phyloP scores from a whole-genome alignment of 2,329 filamentous ascomycete genomes.

The Bipolaris oryzae region DNA sequence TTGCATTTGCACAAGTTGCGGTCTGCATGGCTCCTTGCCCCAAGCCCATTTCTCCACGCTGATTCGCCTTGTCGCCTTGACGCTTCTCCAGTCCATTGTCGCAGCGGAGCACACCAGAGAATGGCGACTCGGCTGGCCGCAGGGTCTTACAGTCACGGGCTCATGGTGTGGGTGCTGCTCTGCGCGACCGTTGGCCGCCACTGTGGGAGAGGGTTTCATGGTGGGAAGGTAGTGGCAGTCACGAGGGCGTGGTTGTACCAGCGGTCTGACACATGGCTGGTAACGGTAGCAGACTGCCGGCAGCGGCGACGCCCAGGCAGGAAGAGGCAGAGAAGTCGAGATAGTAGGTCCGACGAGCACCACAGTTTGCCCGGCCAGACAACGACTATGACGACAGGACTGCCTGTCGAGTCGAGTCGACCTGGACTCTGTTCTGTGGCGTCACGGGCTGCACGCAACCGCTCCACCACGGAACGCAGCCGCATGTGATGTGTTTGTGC shows the following conservation, averaged over 20 bases:
- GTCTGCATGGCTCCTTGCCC: conserved; percentile 28
- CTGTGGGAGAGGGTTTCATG: conserved; percentile 31
- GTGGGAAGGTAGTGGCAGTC: conserved; percentile 11
- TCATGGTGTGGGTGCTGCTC: conserved; percentile 30
- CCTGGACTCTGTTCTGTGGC: conserved; percentile 5
- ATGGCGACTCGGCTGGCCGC: conserved; percentile 32
- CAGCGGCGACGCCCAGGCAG: conserved; percentile 12
- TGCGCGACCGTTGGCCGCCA: conserved; percentile 37
- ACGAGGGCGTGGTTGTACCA: conserved; percentile 22
- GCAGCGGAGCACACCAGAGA: conserved; percentile 32
- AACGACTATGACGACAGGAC: conserved; percentile 19
- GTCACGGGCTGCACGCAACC: conserved; percentile 30
- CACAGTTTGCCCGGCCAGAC: background rate
- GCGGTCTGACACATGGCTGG: conserved; percentile 32
- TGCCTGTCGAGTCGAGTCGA: conserved; percentile 8
- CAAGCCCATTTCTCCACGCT: conserved; percentile 31
- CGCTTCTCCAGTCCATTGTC: conserved; percentile 29
- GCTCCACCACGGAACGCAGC: conserved; percentile 20
- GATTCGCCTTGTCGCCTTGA: conserved; percentile 36
- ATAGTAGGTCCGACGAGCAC: conserved; percentile 11
- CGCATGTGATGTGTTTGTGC: conserved; percentile 27
- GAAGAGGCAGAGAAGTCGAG: conserved; percentile 2
- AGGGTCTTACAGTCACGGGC: conserved; percentile 45
- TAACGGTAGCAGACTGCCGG: background rate
- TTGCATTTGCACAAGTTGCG: conserved; percentile 32